Conservation (phyloP, 1,284 basidiomycete species). For the Hemileia vastatrix region DNA sequence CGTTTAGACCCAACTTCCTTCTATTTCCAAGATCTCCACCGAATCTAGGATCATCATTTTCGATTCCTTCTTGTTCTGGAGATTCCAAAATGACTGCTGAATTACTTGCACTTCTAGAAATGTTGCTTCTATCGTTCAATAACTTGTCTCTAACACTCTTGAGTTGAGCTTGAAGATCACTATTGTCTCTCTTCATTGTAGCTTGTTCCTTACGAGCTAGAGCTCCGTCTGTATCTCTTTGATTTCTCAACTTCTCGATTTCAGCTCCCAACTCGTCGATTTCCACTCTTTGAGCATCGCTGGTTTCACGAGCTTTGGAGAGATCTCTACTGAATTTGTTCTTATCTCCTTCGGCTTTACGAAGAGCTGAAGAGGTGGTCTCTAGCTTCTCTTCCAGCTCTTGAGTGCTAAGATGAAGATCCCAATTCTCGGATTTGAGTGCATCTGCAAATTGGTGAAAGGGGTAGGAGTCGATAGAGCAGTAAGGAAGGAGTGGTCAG, state of each 20-base stretch:
- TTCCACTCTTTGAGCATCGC: conserved; percentile 34
- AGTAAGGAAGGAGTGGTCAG: too few species aligned
- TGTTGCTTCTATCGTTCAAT: conserved; percentile 2
- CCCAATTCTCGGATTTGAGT: conserved; percentile 42
- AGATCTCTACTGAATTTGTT: conserved; percentile 33
- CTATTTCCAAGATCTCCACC: background rate
- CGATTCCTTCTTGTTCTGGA: background rate
- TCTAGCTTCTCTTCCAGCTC: conserved; percentile 36
- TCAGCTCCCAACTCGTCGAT: conserved; percentile 34
- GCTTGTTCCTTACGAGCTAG: conserved; percentile 35
- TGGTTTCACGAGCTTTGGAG: conserved; percentile 32
- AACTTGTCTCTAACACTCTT: conserved; percentile 14
- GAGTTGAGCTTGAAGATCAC: conserved; percentile 39
- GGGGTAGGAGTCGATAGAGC: background rate
- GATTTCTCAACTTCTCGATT: conserved; percentile 34
- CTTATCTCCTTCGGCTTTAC: conserved; percentile 36
- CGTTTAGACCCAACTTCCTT: background rate
- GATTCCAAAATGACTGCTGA: background rate
- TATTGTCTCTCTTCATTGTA: conserved; percentile 36
- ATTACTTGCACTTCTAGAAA: conserved; percentile 11
- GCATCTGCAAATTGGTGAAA: conserved; percentile 24
- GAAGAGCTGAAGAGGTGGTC: conserved; percentile 28
- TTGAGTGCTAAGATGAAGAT: conserved; percentile 38
- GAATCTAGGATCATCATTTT: background rate
- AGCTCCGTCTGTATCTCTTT: conserved; percentile 37